These are phyloP conservation scores for Aureobasidium pullulans DNA, from an alignment of 2,329 filamentous ascomycete species.

Conservation along the genomic window DNA sequence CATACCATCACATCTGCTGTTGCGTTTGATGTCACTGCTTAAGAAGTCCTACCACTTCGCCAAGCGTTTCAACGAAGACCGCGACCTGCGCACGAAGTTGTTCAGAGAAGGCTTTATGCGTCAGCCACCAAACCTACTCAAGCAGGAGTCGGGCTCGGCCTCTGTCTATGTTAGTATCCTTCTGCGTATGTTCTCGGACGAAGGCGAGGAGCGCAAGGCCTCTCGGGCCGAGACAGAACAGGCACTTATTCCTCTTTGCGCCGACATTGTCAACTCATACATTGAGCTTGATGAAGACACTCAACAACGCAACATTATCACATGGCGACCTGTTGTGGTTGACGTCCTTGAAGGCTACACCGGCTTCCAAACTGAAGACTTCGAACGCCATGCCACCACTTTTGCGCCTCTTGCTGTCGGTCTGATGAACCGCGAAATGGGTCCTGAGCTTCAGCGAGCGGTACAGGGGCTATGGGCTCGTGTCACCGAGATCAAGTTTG, in stretches of 20 bases:
- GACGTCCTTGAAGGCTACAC: slow-evolving; percentile 92
- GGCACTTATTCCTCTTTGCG: slow-evolving; percentile 88
- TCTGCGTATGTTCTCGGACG: slow-evolving; percentile 94
- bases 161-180: slow-evolving; percentile 94
- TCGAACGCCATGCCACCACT: slow-evolving; percentile 66
- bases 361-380: slow-evolving; percentile 72
- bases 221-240: slow-evolving; percentile 78
- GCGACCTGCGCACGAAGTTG: slow-evolving; percentile 85
- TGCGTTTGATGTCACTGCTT: slow-evolving; percentile 85
- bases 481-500: slow-evolving; percentile 67
- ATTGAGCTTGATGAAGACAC: slow-evolving; percentile 86
- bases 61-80: slow-evolving; percentile 94
- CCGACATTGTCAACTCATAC: slow-evolving; percentile 85
- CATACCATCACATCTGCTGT: slow-evolving; percentile 82
- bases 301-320: slow-evolving; percentile 92
- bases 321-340: slow-evolving; percentile 94
- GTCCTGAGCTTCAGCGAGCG: slow-evolving; percentile 66
- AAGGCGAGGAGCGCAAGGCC: slow-evolving; percentile 70
- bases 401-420: slow-evolving; percentile 87
- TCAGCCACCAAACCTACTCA: slow-evolving; percentile 92
- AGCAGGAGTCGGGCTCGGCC: slow-evolving; percentile 89
- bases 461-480: slow-evolving; percentile 71
- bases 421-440: slow-evolving; percentile 73
- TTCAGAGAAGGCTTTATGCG: slow-evolving; percentile 99
- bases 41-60: slow-evolving; percentile 97